Conservation (phyloP, 108 stramenopile species). For the Craspedostauros australis region DNA sequence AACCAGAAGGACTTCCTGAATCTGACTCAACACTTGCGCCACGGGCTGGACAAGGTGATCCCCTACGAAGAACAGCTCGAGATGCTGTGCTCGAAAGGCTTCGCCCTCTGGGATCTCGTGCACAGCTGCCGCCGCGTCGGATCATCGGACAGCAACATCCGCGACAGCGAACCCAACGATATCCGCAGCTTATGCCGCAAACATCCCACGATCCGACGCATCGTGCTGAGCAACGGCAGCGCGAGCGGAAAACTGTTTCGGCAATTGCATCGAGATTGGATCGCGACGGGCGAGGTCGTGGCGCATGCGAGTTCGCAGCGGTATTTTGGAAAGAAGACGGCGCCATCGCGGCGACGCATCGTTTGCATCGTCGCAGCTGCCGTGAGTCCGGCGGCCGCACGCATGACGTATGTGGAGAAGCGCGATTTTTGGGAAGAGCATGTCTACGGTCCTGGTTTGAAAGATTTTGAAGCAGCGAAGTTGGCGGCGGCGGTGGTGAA, state of each 20-base stretch:
- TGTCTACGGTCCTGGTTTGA: constrained; percentile 62
- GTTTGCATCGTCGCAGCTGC: constrained; percentile 45
- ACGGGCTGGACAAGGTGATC: constrained; percentile 41
- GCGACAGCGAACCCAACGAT: constrained; percentile 50
- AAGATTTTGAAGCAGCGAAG: too few relatives aligned
- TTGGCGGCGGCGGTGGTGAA: too few relatives aligned
- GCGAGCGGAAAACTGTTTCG: constrained; percentile 45
- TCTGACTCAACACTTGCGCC: too few relatives aligned
- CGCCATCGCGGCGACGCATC: too few relatives aligned
- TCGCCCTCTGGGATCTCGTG: constrained; percentile 82
- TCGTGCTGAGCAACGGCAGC: constrained; percentile 74
- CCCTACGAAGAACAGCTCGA: constrained; percentile 57
- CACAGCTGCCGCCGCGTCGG: constrained; percentile 46
- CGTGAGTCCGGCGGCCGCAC: constrained; percentile 72
- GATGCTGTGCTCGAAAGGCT: constrained; percentile 43
- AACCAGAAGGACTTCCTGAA: too few relatives aligned
- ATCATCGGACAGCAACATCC: constrained; percentile 52
- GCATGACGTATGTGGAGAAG: constrained; percentile 57
- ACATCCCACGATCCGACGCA: constrained; percentile 42
- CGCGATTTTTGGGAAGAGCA: constrained; percentile 62
- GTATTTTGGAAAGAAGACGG: too few relatives aligned
- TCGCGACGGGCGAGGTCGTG: constrained; percentile 45
- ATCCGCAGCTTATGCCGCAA: constrained; percentile 55
- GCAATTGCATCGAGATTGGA: constrained; percentile 65
- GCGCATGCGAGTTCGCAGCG: too few relatives aligned